Evolutionary conservation across 345 rosid genomes (phyloP).

Genomic region (Syzygium jambos): DNA sequence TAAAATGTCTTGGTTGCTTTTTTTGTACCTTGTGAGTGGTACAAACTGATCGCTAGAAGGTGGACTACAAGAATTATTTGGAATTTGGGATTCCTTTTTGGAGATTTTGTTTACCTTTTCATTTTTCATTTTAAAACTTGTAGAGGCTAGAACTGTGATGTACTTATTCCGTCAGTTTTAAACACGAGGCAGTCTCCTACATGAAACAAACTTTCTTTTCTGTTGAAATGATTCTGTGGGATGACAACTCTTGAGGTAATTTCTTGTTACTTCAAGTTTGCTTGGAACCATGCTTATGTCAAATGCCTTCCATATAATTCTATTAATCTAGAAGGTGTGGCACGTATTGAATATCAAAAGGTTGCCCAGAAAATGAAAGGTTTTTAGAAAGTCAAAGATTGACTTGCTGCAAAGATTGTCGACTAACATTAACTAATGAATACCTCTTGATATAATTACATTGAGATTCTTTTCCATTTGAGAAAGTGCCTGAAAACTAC

Average conservation of each 20-base stretch:
- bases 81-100: not conserved
- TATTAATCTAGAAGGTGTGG: not conserved
- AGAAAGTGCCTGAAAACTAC: too few species aligned
- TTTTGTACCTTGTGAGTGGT: not conserved
- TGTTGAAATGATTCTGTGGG: not conserved
- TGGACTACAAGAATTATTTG: not conserved
- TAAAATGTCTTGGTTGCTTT: not conserved
- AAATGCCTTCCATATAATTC: not conserved
- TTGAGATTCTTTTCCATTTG: too few species aligned
- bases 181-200: too few species aligned
- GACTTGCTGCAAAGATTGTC: not conserved
- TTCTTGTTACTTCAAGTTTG: not conserved
- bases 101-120: not conserved
- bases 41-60: not conserved
- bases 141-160: too few species aligned
- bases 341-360: not conserved
- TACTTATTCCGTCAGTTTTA: too few species aligned
- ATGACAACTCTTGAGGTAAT: not conserved
- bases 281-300: not conserved
- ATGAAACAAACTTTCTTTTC: not conserved
- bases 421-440: not conserved
- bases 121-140: not conserved
- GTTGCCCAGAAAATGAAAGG: not conserved
- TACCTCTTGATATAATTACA: too few species aligned
- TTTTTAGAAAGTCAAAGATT: not conserved